phyloP scores from a whole-genome alignment of 257 asterid species.

The Scutellaria baicalensis region DNA sequence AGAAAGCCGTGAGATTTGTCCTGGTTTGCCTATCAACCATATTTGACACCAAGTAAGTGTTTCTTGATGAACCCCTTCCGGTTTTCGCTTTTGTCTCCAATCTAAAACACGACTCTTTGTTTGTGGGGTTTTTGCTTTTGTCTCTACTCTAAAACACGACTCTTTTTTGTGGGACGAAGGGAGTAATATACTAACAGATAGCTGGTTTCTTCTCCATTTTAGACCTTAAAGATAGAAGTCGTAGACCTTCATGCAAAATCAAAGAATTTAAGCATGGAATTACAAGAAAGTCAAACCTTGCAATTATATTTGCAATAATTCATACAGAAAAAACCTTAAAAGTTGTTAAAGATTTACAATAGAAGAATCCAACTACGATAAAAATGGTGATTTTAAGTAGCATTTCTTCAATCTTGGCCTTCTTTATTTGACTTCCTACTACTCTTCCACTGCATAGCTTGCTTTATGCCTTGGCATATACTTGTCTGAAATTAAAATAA shows the following conservation, averaged over 20 bases:
- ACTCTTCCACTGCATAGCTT: slow-evolving; percentile 56
- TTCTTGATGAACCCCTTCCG: too few relatives aligned
- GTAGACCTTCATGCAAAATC: not conserved
- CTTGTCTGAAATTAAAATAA: slow-evolving; percentile 43
- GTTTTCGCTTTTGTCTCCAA: too few relatives aligned
- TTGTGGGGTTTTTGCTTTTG: too few relatives aligned
- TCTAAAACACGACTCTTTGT: too few relatives aligned
- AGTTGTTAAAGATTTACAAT: not conserved
- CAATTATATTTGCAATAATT: not conserved
- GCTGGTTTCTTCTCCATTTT: not conserved
- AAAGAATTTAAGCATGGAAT: not conserved
- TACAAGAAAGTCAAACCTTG: not conserved
- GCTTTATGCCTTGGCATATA: slow-evolving; percentile 56
- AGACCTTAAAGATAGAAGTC: not conserved
- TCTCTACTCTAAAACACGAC: too few relatives aligned
- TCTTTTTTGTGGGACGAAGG: not conserved
- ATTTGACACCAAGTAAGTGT: too few relatives aligned
- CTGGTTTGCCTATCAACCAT: too few relatives aligned
- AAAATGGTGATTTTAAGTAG: not conserved
- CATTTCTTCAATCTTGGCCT: slow-evolving; percentile 1
- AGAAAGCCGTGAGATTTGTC: too few relatives aligned
- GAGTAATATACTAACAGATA: not conserved
- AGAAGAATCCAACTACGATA: not conserved
- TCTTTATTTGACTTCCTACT: slow-evolving; percentile 34
- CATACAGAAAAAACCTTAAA: not conserved